A percentile compares a stretch with the other conserved stretches of the same genome.
phyloP scores from a whole-genome alignment of 371 early-diverging fungal species.

The Chytridiales sp. region DNA sequence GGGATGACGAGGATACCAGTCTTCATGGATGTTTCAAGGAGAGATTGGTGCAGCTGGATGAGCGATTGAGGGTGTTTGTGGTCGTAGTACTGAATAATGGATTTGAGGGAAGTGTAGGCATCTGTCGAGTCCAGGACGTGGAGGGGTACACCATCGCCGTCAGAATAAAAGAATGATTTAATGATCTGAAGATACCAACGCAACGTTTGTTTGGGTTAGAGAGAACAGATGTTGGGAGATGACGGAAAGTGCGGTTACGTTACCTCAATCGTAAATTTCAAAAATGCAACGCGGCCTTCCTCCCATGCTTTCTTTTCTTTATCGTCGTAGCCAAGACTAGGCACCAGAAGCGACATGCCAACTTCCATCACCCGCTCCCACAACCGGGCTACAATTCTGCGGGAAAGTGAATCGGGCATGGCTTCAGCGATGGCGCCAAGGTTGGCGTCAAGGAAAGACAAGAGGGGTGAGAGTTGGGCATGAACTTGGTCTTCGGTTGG shows the following conservation, averaged over 20 bases:
- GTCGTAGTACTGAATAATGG: no score
- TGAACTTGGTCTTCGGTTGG: conserved; percentile 26
- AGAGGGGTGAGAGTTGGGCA: conserved; percentile 31
- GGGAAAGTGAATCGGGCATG: conserved; percentile 27
- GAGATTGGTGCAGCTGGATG: no score
- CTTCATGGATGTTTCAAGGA: no score
- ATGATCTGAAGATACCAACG: no score
- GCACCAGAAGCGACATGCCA: conserved; percentile 38
- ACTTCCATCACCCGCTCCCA: conserved; percentile 38
- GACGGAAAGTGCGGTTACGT: neutral
- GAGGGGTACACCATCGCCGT: conserved; percentile 25
- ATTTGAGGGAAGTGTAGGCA: no score
- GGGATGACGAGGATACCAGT: no score
- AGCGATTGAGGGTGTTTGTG: no score
- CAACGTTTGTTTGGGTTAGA: no score
- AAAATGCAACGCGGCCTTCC: conserved; percentile 32
- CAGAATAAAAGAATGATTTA: conserved; percentile 20
- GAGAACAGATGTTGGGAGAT: no score
- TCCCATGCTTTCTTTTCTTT: conserved; percentile 40
- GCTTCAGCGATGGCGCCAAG: conserved; percentile 36
- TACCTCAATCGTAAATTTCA: conserved; percentile 32
- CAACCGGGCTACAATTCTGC: conserved; percentile 28
- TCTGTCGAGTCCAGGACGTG: no score
- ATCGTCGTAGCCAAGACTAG: conserved; percentile 31
- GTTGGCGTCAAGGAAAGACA: conserved; percentile 42